Percentiles rank a stretch among this genome's conserved stretches.
Evolutionary conservation across 352 stramenopile genomes (phyloP).

Genomic region (Pythium coloratum): DNA sequence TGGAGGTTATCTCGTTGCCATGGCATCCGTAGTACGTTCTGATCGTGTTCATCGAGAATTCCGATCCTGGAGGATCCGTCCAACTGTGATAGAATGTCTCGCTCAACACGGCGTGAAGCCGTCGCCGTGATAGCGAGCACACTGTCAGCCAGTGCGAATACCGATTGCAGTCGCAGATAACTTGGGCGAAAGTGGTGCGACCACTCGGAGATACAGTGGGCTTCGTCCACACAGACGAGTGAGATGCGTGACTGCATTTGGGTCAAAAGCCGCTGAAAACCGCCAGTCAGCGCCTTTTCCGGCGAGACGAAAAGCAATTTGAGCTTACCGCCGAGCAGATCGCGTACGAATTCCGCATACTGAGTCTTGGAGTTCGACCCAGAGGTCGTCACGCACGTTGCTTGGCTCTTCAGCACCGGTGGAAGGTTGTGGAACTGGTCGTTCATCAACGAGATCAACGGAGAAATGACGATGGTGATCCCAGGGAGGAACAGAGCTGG

Average conservation of each 20-base stretch:
- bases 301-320: conserved; percentile 92
- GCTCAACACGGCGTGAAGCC: conserved; percentile 75
- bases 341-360: conserved; percentile 65
- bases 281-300: conserved; percentile 81
- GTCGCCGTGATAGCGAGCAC: conserved; percentile 94
- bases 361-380: conserved; percentile 51
- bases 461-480: conserved; percentile 92
- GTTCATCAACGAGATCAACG: conserved; percentile 93
- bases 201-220: conserved; percentile 95
- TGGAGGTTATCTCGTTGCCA: conserved; percentile 73
- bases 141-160: conserved; percentile 63
- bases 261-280: conserved; percentile 71
- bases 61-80: not conserved
- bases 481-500: conserved; percentile 81
- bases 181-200: conserved; percentile 93
- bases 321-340: conserved; percentile 58
- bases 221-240: conserved; percentile 94
- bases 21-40: conserved; percentile 70
- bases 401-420: conserved; percentile 49
- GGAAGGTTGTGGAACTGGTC: conserved; percentile 90
- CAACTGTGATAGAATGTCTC: conserved; percentile 69
- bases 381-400: conserved; percentile 55
- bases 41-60: conserved; percentile 27
- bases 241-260: conserved; percentile 50
- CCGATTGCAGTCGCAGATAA: conserved; percentile 57